Evolutionary conservation across 2,329 filamentous ascomycete genomes (phyloP), one percentile per base, ranked within the genome.

Genomic region (Dothistroma septosporum): DNA sequence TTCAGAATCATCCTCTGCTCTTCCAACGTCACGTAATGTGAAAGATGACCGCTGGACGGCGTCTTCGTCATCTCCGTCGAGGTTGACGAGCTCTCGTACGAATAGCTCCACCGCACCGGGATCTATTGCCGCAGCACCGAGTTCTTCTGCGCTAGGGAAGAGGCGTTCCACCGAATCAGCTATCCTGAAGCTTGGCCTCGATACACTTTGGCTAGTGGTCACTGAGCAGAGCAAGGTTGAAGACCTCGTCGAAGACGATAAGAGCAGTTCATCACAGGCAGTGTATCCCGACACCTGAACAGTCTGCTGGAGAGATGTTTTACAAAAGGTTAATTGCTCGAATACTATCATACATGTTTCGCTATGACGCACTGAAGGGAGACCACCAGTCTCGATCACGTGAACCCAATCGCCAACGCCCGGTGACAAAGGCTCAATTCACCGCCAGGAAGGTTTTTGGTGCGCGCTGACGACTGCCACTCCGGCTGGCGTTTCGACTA

Each of bases 121-220:
- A n/a, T 44, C 41, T n/a, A 16, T 44, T 19, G n/a, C 14, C 16
- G n/a, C 2, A n/a, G 41, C 41, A 44, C 14, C 14, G 16, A 9
- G 14, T 19, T 2, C 41, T n/a, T 5, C 41, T 44, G 41, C 14
- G 14, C 41, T 44, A 16, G 14, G 41, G 8, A 19, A 19, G 41
- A 44, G 5, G 41, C 9, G 16, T 44, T 44, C 41, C 14, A 19
- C 7, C 5, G 41, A 5, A n/a, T 3, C 2, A 19, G 8, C n/a
- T n/a, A 1, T 61, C 24, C 50, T 66, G 46, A 58, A 62, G 58
- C 47, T 64, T n/a, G 62, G 56, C 10, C 11, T 31, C 12, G 44
- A 47, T 16, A 62, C 64, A 14, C 47, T 66, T 37, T 66, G 61
- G 61, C 53, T 66, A 14, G 59, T 66, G 8, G 21, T 66, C 19